phyloP scores from a whole-genome alignment of 805 yeast genomes.

The Scheffersomyces lignosus region DNA sequence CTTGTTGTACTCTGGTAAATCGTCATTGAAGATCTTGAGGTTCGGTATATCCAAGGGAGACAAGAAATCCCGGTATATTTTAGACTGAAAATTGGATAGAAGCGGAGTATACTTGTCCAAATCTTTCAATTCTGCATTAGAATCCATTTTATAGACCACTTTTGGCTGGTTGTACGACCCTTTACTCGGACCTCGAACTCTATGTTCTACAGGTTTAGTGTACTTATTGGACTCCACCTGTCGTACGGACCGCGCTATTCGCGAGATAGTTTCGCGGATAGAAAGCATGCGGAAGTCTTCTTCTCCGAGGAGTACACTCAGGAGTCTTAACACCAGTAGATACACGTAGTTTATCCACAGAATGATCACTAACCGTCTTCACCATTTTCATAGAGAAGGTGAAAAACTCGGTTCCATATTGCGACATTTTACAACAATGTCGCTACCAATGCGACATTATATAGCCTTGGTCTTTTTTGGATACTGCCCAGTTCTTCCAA shows the following conservation, averaged over 20 bases:
- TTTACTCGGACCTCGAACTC: too few species aligned
- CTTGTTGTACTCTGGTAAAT: constrained; percentile 21
- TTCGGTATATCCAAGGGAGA: constrained; percentile 34
- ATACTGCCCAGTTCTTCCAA: too few species aligned
- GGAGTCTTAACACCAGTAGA: too few species aligned
- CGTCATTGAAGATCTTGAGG: constrained; percentile 30
- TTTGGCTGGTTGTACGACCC: background rate
- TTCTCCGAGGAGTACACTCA: too few species aligned
- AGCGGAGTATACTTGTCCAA: constrained; percentile 12
- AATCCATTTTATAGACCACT: constrained; percentile 1
- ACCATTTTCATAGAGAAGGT: too few species aligned
- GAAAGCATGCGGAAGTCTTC: constrained; percentile 26
- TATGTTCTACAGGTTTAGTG: constrained; percentile 3
- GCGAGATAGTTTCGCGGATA: constrained; percentile 32
- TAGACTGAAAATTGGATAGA: constrained; percentile 17
- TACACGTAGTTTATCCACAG: too few species aligned
- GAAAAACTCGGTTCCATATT: too few species aligned
- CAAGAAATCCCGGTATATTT: constrained; percentile 31
- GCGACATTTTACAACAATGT: too few species aligned
- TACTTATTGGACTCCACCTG: constrained; percentile 16
- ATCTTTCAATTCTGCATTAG: constrained; percentile 2
- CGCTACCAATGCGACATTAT: too few species aligned
- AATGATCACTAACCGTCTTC: too few species aligned
- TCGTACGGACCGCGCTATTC: constrained; percentile 33
- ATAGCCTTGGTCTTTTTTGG: too few species aligned